A percentile compares a stretch with the other conserved stretches of the same genome.
Evolutionary conservation across 345 rosid species (phyloP).

Genomic region (Salix caprea): DNA sequence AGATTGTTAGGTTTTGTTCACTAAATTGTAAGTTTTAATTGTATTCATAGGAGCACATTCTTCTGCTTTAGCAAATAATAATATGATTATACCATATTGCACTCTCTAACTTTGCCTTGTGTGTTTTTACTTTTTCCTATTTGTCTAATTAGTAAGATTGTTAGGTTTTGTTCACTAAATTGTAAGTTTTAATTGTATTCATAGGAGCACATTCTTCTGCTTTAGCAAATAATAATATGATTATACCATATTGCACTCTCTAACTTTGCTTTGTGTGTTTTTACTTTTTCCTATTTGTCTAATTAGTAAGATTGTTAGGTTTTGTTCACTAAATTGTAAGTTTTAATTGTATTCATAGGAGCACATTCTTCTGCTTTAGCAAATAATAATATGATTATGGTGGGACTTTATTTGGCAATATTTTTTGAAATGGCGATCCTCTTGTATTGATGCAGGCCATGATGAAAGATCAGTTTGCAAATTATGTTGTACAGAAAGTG

Average conservation of each 20-base stretch:
- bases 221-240: not conserved
- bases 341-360: not conserved
- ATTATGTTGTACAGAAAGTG: conserved; percentile 97
- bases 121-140: not conserved
- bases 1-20: too few species aligned
- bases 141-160: not conserved
- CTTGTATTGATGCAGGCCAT: conserved; percentile 50
- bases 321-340: not conserved
- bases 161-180: not conserved
- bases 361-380: not conserved
- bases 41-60: too few species aligned
- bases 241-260: too few species aligned
- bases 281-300: not conserved
- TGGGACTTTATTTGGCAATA: not conserved
- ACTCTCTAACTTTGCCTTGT: not conserved
- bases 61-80: too few species aligned
- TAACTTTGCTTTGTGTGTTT: not conserved
- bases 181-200: not conserved
- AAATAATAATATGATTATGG: not conserved
- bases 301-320: not conserved
- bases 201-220: not conserved
- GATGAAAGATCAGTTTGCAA: conserved; percentile 99
- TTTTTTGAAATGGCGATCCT: not conserved
- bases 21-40: too few species aligned
- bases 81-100: not conserved